Conservation (phyloP, 2,329 filamentous ascomycete species). For the Xylariales sp. region DNA sequence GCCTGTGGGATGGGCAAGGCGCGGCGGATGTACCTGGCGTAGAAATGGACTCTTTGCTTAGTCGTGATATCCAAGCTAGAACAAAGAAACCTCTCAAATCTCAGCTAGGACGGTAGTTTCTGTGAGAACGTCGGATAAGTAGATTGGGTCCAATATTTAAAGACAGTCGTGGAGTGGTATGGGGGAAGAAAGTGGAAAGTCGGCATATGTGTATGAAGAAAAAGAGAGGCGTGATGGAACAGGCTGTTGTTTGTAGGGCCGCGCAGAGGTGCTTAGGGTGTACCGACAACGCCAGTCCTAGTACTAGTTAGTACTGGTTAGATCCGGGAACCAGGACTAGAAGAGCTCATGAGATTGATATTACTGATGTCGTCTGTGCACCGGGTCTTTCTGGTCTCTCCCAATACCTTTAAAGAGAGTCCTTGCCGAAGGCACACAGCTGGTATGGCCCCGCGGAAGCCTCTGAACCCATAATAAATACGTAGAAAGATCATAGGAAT, state of each 20-base stretch:
- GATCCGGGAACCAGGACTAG: neutral
- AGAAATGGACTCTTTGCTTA: neutral
- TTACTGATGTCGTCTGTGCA: neutral
- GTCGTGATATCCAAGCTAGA: neutral
- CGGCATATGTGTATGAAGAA: neutral
- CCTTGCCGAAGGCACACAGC: neutral
- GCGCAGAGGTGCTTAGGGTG: neutral
- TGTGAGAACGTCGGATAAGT: neutral
- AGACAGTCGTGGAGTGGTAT: too few relatives aligned
- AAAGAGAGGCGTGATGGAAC: neutral
- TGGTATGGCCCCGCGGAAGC: neutral
- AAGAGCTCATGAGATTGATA: neutral
- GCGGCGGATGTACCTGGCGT: neutral
- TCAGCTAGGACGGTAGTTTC: too few relatives aligned
- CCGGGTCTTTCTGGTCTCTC: neutral
- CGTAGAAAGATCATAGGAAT: neutral
- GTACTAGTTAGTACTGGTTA: neutral
- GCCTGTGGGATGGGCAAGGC: neutral
- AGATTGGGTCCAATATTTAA: too few relatives aligned
- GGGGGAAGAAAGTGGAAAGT: neutral
- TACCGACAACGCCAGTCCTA: neutral
- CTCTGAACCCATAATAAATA: neutral
- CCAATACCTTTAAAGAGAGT: neutral
- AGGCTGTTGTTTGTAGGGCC: neutral
- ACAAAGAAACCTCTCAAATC: neutral